phyloP scores from a whole-genome alignment of 1,139 yeast species.

The Nematodospora anomalae region DNA sequence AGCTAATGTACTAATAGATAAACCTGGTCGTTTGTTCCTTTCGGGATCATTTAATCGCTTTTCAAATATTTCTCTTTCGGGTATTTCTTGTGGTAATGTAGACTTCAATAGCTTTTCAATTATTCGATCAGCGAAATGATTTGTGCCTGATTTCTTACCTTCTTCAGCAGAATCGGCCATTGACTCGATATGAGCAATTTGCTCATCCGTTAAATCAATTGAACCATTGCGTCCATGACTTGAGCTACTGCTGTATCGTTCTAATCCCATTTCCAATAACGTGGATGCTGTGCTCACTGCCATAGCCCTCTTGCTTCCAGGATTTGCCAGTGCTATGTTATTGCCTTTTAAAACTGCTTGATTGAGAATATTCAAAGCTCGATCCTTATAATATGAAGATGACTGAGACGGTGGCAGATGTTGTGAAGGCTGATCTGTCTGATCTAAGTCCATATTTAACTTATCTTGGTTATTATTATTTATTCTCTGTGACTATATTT shows the following conservation, averaged over 20 bases:
- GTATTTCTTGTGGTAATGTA: conserved; percentile 43
- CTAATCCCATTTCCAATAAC: conserved; percentile 54
- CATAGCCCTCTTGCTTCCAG: conserved; percentile 45
- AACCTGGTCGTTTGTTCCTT: conserved; percentile 43
- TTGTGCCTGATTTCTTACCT: conserved; percentile 8
- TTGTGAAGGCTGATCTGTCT: conserved; percentile 2
- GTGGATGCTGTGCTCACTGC: conserved; percentile 63
- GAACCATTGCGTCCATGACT: conserved; percentile 16
- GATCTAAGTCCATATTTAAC: not conserved
- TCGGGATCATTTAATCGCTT: conserved; percentile 46
- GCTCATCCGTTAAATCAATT: conserved; percentile 18
- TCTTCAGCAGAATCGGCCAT: conserved; percentile 30
- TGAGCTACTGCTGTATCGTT: conserved; percentile 20
- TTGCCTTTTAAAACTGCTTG: conserved; percentile 18
- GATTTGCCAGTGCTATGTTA: conserved; percentile 28
- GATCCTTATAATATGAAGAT: conserved; percentile 11
- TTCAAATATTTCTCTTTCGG: conserved; percentile 47
- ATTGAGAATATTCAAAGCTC: conserved; percentile 14
- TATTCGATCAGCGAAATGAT: conserved; percentile 58
- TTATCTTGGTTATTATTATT: no score
- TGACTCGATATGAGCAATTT: conserved; percentile 18
- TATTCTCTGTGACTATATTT: no score
- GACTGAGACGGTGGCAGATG: conserved; percentile 7
- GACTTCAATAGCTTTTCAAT: conserved; percentile 52
- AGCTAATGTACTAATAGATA: conserved; percentile 50